A percentile compares a stretch with the other conserved stretches of the same genome.
phyloP scores from a whole-genome alignment of 2,329 filamentous ascomycete species.

The Lasiodiplodia theobromae region DNA sequence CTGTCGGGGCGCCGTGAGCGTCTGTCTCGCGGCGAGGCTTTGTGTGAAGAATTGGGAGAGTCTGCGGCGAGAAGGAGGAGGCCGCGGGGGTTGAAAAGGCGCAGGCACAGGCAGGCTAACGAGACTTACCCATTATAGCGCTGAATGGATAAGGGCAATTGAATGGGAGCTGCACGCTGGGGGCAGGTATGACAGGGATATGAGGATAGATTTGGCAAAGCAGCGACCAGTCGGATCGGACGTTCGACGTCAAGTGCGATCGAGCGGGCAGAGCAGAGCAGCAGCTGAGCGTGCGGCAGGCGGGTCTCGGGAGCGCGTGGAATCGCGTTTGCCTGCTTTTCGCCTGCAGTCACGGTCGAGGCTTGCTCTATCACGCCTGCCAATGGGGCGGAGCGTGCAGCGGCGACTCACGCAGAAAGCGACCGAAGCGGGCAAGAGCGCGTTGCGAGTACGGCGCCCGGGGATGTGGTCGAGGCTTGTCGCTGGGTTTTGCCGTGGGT shows the following conservation, averaged over 20 bases:
- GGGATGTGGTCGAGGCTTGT: conserved; percentile 25
- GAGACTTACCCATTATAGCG: conserved; percentile 30
- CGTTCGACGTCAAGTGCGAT: conserved; percentile 26
- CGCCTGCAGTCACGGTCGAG: conserved; percentile 25
- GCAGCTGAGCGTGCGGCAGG: conserved; percentile 27
- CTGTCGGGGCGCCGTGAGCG: conserved; percentile 18
- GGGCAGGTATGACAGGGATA: conserved; percentile 30
- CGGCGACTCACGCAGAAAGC: conserved; percentile 26
- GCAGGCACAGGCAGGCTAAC: conserved; percentile 29
- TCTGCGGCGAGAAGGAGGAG: conserved; percentile 23
- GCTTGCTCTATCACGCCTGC: conserved; percentile 18
- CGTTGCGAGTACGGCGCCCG: conserved; percentile 24
- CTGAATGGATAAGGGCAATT: conserved; percentile 27
- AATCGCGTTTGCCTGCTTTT: conserved; percentile 28
- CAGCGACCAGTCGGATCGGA: conserved; percentile 29
- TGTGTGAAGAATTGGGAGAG: conserved; percentile 11
- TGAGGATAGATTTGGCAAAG: conserved; percentile 25
- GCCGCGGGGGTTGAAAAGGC: conserved; percentile 28
- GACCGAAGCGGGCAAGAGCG: conserved; percentile 20
- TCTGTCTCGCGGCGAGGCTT: background rate
- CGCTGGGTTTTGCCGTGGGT: conserved; percentile 26
- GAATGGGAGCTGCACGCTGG: conserved; percentile 27
- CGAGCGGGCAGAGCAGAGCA: conserved; percentile 19
- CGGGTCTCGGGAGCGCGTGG: conserved; percentile 27
- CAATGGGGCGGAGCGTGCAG: conserved; percentile 25